phyloP scores from a whole-genome alignment of 768 basidiomycete genomes.

The Amanita molliuscula region DNA sequence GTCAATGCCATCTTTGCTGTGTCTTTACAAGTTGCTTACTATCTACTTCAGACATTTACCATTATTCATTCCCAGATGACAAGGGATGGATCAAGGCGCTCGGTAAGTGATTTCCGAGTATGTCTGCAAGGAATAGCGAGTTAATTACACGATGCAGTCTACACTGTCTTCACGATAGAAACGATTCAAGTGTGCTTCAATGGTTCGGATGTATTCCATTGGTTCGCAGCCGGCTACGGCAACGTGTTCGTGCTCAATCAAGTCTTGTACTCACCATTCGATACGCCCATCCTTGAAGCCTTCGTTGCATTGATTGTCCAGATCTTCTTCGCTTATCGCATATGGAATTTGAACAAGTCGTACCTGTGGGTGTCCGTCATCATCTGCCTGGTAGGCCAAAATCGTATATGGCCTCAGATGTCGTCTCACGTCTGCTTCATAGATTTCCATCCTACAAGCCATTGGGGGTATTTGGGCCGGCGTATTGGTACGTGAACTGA shows the following conservation, averaged over 20 bases:
- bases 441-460: neutral
- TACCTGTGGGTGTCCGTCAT: conserved; percentile 4
- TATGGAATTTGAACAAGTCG: conserved; percentile 8
- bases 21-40: neutral
- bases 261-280: conserved; percentile 2
- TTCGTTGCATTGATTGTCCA: conserved; percentile 9
- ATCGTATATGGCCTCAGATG: neutral
- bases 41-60: neutral
- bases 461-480: neutral
- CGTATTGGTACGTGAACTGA: neutral
- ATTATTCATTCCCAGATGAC: neutral
- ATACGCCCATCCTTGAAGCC: conserved; percentile 9
- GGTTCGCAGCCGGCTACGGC: conserved; percentile 10
- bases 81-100: neutral
- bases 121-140: neutral
- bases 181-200: conserved; percentile 7
- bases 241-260: conserved; percentile 5
- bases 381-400: neutral
- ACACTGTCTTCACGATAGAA: conserved; percentile 6
- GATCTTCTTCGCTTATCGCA: conserved; percentile 11
- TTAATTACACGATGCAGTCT: conserved; percentile 3
- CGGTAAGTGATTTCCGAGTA: neutral
- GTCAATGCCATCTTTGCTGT: neutral
- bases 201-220: conserved; percentile 8
- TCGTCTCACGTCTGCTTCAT: neutral